Evolutionary conservation across 371 early-diverging fungal genomes (phyloP).

Genomic region (Catenaria anguillulae): DNA sequence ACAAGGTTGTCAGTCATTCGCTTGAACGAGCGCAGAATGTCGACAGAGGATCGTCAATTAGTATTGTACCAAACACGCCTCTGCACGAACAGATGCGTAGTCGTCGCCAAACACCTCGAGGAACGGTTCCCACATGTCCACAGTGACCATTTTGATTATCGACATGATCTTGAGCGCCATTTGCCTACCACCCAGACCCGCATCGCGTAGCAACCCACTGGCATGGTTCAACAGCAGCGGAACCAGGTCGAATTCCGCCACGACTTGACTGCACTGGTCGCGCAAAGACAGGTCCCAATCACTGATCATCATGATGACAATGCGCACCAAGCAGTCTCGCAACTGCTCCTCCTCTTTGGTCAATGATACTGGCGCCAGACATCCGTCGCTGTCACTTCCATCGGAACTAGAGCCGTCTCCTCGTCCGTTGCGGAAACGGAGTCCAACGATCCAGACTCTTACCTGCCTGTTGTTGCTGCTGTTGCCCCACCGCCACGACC

Average conservation of each 20-base stretch:
- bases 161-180: not conserved
- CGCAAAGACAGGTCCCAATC: not conserved
- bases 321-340: not conserved
- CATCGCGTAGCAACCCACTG: not conserved
- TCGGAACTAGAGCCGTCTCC: too few species aligned
- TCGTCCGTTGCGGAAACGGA: too few species aligned
- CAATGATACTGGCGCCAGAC: too few species aligned
- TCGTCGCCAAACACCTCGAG: not conserved
- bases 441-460: too few species aligned
- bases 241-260: not conserved
- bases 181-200: not conserved
- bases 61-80: not conserved
- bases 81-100: not conserved
- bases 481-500: too few species aligned
- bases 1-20: too few species aligned
- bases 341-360: not conserved
- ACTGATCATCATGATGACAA: not conserved
- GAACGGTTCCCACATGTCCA: not conserved
- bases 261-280: not conserved
- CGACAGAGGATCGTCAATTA: too few species aligned
- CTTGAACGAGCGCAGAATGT: too few species aligned
- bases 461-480: too few species aligned
- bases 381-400: too few species aligned
- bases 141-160: not conserved
- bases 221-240: not conserved